Evolutionary conservation across 2,329 filamentous ascomycete species (phyloP).

Genomic region (Alternaria dauci): DNA sequence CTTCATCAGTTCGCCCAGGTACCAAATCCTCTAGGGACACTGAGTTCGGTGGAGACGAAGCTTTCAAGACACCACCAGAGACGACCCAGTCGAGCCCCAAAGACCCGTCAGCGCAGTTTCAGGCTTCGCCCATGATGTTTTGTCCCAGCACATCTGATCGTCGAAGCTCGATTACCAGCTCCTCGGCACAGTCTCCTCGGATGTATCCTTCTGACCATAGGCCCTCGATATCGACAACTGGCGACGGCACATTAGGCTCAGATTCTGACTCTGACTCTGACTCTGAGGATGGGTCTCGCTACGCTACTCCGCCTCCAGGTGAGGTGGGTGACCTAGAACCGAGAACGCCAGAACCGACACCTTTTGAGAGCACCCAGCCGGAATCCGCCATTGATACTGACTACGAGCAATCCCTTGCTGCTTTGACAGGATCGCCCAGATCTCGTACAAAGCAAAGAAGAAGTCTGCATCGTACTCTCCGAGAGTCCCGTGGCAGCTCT

Average conservation of each 20-base stretch:
- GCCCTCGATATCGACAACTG: slow-evolving; percentile 46
- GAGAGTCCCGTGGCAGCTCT: slow-evolving; percentile 76
- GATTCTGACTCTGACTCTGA: slow-evolving; percentile 37
- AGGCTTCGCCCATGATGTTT: slow-evolving; percentile 45
- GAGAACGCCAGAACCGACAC: slow-evolving; percentile 36
- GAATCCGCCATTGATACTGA: slow-evolving; percentile 43
- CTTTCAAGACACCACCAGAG: slow-evolving; percentile 58
- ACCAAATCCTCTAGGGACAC: slow-evolving; percentile 50
- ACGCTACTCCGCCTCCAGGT: slow-evolving; percentile 45
- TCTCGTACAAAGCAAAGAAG: slow-evolving; percentile 77
- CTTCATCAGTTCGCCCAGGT: slow-evolving; percentile 39
- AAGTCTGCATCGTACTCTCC: slow-evolving; percentile 87
- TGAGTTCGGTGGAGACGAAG: slow-evolving; percentile 50
- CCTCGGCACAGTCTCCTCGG: slow-evolving; percentile 44
- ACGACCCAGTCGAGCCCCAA: slow-evolving; percentile 50
- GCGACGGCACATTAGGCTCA: slow-evolving; percentile 32
- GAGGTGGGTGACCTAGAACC: slow-evolving; percentile 32
- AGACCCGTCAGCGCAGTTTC: slow-evolving; percentile 39
- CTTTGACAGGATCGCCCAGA: slow-evolving; percentile 51
- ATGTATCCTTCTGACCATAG: slow-evolving; percentile 44
- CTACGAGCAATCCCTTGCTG: slow-evolving; percentile 35
- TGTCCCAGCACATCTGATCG: slow-evolving; percentile 42
- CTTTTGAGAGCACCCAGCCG: slow-evolving; percentile 34
- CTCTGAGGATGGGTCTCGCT: slow-evolving; percentile 32
- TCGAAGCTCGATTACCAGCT: slow-evolving; percentile 46